Evolutionary conservation across 2,329 filamentous ascomycete species (phyloP).

Genomic region (Trichoderma sp.): DNA sequence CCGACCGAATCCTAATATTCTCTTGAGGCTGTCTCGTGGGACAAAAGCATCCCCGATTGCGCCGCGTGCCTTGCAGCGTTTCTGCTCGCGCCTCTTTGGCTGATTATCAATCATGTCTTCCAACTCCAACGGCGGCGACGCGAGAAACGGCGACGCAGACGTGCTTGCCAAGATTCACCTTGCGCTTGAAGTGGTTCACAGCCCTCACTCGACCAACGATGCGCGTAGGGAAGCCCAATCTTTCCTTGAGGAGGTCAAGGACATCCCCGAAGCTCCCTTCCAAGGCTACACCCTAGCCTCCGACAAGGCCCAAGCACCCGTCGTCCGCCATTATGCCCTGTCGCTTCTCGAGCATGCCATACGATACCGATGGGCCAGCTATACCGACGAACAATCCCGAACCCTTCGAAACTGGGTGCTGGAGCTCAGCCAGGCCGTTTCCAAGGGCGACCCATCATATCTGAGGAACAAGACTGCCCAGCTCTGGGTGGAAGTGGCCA

Average conservation of each 20-base stretch:
- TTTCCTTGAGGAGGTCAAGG: conserved; percentile 85
- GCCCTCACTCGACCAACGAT: conserved; percentile 76
- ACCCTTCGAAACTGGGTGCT: conserved; percentile 76
- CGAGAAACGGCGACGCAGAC: conserved; percentile 42
- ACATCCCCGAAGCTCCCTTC: conserved; percentile 73
- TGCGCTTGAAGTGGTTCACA: conserved; percentile 86
- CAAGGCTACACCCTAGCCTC: conserved; percentile 83
- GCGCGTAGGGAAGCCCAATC: conserved; percentile 78
- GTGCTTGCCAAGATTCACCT: conserved; percentile 71
- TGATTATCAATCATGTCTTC: conserved; percentile 36
- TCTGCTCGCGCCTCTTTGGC: neutral
- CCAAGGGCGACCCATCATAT: conserved; percentile 74
- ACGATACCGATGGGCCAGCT: conserved; percentile 79
- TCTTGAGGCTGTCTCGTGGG: conserved; percentile 16
- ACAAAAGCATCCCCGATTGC: conserved; percentile 13
- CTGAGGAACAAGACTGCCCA: conserved; percentile 92
- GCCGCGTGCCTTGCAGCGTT: conserved; percentile 18
- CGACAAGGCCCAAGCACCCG: conserved; percentile 71
- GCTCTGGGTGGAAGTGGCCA: conserved; percentile 92
- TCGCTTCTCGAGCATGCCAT: conserved; percentile 89
- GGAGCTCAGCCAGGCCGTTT: conserved; percentile 71
- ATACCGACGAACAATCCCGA: conserved; percentile 65
- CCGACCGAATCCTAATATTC: neutral
- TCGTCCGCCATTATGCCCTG: conserved; percentile 91
- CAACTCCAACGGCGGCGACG: conserved; percentile 42